Evolutionary conservation across 2,329 filamentous ascomycete genomes (phyloP), one percentile per base, ranked within the genome.

Genomic region (Calonectria pteridis): DNA sequence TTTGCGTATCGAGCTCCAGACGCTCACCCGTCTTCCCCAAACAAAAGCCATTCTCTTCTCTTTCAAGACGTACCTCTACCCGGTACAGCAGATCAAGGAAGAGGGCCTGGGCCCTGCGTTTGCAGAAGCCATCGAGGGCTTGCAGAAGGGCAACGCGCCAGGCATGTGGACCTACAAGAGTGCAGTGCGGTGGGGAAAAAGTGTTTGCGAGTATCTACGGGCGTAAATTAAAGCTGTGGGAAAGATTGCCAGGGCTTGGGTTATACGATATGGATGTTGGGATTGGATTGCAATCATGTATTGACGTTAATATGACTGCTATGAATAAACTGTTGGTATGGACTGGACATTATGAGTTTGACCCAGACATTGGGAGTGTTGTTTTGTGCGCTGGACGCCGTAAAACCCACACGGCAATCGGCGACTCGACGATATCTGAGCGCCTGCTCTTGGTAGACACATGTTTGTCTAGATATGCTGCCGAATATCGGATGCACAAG

Each of bases 41-140:
- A 88, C 86, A 0, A 78, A 80, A 3, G 86, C 87, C 0, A 80
- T 91, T 2, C 78, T 91, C 16, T 91, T 91, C 79, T 88, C 88
- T 13, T 89, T 91, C 83, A 90, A 91, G 82, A 90, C 89, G 0
- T 89, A 89, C 71, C 72, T 90, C 20, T 90, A 89, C 64, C 85
- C 87, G 0, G 72, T 91, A 0, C 73, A 80, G 11, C 84, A 89
- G 4, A 84, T 91, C 77, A 90, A 87, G 75, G 83, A 80, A 0
- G 89, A 91, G 63, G 89, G 87, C 0, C 78, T 86, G 1, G 89
- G 88, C 0, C 82, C 81, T 1, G 80, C 85, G 37, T 81, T 91
- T 20, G 88, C 88, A 0, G 86, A 89, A 46, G 88, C 89, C 0
- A 87, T 91, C n/a, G 87, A 91, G 67, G 89, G 89, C 0, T 76